Evolutionary conservation across 2,329 filamentous ascomycete genomes (phyloP), one percentile per base, ranked within the genome.

Genomic region (Fusarium begoniae): DNA sequence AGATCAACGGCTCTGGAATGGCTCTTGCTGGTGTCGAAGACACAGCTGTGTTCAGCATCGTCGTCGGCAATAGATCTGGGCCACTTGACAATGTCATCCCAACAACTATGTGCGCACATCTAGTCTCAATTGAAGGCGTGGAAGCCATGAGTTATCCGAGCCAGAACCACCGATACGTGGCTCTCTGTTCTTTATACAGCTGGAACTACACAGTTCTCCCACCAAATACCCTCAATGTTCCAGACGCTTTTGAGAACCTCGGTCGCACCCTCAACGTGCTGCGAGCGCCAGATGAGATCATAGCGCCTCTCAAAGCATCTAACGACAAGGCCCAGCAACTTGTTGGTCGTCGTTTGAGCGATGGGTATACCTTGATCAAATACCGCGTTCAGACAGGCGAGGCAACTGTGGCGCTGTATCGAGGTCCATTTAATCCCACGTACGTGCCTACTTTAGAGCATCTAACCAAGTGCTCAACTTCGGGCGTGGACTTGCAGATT

Each of bases 161-260:
- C 3, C 28, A 64, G 7, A 45, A 60, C 6, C 43, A 63, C 7
- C 53, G 74, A 5, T 73, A 70, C 17, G 80, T 85, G 13, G 81
- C 73, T 0, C 63, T 87, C 13, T 77, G 79, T 30, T 83, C 81
- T 0, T 69, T 87, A 1, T 69, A 83, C 51, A 83, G 80, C 53
- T 87, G 85, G 85, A 79, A 75, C 11, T 86, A 86, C 58, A 83
- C 79, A 0, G 72, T 75, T 8, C 54, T 82, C 3, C 84, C 85
- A 0, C 75, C 83, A 0, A 66, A 77, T 2, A 69, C 75, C 0
- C 72, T 83, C 51, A 83, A 84, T 63, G 78, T 84, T 2, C 63
- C 55, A 1, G 81, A 83, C 3, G 66, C 80, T 0, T 82, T 84
- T 54, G 66, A 74, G 37, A 57, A 74, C 13, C 66, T 82, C 1